Percentiles rank a stretch among this genome's conserved stretches.
phyloP scores from a whole-genome alignment of 257 asterid genomes.

The Ilex aquifolium region DNA sequence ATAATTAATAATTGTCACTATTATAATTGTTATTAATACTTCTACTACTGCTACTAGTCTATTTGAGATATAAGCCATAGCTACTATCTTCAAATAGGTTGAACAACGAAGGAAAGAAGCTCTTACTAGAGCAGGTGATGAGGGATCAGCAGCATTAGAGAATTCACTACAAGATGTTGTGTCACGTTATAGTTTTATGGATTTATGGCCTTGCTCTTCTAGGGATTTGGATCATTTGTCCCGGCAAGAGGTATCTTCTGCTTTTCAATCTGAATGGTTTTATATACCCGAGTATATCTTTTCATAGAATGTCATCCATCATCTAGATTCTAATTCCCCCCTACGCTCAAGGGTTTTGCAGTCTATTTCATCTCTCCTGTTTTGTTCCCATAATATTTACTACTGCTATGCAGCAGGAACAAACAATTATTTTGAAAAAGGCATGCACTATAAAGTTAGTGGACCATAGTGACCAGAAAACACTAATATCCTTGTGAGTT shows the following conservation, averaged over 20 bases:
- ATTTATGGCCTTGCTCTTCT: conserved; percentile 96
- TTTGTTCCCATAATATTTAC: background rate
- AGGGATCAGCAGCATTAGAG: conserved; percentile 62
- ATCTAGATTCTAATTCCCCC: background rate
- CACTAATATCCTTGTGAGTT: too few species aligned
- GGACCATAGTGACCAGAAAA: too few species aligned
- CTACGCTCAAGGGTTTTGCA: background rate
- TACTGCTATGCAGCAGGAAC: background rate
- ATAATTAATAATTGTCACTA: too few species aligned
- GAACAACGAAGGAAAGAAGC: conserved; percentile 98
- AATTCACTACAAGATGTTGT: conserved; percentile 79
- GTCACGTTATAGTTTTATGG: conserved; percentile 89
- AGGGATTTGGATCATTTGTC: conserved; percentile 87
- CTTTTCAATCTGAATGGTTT: background rate
- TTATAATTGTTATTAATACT: too few species aligned
- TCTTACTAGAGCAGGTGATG: conserved; percentile 57
- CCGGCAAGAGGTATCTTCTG: conserved; percentile 67
- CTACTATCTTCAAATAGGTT: conserved; percentile 42
- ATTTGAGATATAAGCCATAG: conserved; percentile 2
- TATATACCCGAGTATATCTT: too few species aligned
- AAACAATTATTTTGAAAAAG: too few species aligned
- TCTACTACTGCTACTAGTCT: too few species aligned
- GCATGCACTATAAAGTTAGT: too few species aligned
- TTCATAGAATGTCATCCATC: too few species aligned
- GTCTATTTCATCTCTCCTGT: conserved; percentile 1